These are phyloP conservation scores for Sporothrix euskadiensis DNA, from an alignment of 2,329 filamentous ascomycete species.

Conservation along the genomic window DNA sequence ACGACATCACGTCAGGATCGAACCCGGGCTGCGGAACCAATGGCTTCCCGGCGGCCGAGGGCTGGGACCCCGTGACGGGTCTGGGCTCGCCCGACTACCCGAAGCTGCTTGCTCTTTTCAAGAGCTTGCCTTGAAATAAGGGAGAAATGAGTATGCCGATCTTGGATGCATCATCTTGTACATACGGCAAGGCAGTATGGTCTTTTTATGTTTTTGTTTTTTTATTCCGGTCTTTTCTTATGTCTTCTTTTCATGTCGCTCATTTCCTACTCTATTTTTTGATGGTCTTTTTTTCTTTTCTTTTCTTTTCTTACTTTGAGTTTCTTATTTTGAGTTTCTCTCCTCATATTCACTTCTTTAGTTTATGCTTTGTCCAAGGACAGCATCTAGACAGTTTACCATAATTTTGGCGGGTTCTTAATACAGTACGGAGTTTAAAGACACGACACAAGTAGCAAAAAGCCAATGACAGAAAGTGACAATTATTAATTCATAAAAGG, in stretches of 20 bases:
- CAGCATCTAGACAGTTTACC: constrained; percentile 10
- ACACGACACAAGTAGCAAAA: not conserved
- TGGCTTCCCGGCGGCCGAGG: constrained; percentile 37
- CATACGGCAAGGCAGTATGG: not conserved
- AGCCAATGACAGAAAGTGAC: too few relatives aligned
- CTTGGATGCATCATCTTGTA: constrained; percentile 13
- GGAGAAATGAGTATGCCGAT: not conserved
- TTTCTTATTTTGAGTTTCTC: not conserved
- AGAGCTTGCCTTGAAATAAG: constrained; percentile 27
- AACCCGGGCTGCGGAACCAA: constrained; percentile 40
- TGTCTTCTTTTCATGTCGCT: constrained; percentile 5
- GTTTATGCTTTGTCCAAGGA: not conserved
- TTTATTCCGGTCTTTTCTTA: not conserved
- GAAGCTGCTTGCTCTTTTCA: constrained; percentile 33
- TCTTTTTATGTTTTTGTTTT: not conserved
- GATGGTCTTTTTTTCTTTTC: not conserved
- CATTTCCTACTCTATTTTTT: not conserved
- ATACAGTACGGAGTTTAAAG: not conserved
- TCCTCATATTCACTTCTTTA: not conserved
- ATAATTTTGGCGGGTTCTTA: not conserved
- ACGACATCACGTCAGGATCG: constrained; percentile 37
- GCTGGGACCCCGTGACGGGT: constrained; percentile 37
- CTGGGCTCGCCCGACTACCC: constrained; percentile 34
- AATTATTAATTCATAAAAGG: not conserved
- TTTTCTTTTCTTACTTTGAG: not conserved